phyloP scores from a whole-genome alignment of 805 yeast species.

The Saccharomyces jurei region DNA sequence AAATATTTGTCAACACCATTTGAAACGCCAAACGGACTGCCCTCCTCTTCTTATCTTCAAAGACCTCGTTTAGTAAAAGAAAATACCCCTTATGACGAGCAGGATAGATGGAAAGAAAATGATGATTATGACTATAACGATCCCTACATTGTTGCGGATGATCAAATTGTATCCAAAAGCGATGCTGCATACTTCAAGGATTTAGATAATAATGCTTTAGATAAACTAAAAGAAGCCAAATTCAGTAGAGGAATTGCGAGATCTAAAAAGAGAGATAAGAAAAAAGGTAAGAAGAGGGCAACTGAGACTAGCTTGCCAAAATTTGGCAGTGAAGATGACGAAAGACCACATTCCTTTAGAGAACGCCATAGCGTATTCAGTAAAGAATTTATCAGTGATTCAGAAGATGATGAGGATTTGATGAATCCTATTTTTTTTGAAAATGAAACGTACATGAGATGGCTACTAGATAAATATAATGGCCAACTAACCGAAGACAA shows the following conservation, averaged over 20 bases:
- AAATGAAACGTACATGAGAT: conserved; percentile 31
- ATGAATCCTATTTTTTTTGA: conserved; percentile 26
- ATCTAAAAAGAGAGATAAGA: conserved; percentile 11
- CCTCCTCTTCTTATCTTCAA: conserved; percentile 22
- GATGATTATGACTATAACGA: conserved; percentile 19
- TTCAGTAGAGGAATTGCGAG: conserved; percentile 20
- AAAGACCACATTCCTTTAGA: background rate
- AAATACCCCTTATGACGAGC: conserved; percentile 1
- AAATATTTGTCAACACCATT: conserved; percentile 22
- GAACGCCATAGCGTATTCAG: conserved; percentile 15
- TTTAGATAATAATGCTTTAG: conserved; percentile 8
- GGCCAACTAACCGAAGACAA: conserved; percentile 23
- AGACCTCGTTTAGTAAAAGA: conserved; percentile 8
- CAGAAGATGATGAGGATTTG: conserved; percentile 24
- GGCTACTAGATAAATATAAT: conserved; percentile 21
- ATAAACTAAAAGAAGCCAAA: conserved; percentile 4
- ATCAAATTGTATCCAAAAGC: conserved; percentile 7
- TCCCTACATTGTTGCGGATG: conserved; percentile 14
- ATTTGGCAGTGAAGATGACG: conserved; percentile 7
- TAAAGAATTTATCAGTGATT: conserved; percentile 28
- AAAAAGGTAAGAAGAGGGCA: conserved; percentile 2
- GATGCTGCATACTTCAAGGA: conserved; percentile 25
- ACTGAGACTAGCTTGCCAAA: conserved; percentile 8
- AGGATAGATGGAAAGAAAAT: conserved; percentile 17
- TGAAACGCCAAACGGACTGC: conserved; percentile 22